Conservation (phyloP, 768 basidiomycete species). For the Phanerochaete carnosa region DNA sequence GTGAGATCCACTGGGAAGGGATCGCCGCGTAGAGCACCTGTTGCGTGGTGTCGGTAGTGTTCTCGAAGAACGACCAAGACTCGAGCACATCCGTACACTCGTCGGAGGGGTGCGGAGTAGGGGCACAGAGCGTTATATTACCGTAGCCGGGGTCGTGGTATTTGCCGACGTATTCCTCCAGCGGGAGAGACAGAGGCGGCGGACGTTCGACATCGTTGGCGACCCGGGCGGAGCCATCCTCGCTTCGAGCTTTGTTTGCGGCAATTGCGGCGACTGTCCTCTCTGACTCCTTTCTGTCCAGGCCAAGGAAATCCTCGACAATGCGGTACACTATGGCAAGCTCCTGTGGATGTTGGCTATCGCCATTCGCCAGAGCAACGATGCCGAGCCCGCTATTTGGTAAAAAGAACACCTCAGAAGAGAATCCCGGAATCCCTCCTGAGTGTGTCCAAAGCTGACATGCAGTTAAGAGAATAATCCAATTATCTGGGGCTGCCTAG, state of each 20-base stretch:
- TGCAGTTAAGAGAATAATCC: neutral
- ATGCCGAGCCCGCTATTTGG: constrained; percentile 10
- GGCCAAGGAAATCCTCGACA: constrained; percentile 13
- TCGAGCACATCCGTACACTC: constrained; percentile 12
- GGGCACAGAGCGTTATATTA: constrained; percentile 19
- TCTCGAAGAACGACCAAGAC: constrained; percentile 8
- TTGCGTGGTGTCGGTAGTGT: neutral
- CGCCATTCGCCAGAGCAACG: constrained; percentile 7
- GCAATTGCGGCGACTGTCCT: neutral
- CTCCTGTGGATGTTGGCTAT: neutral
- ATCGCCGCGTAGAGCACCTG: neutral
- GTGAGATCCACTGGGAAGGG: neutral
- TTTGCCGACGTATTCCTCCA: constrained; percentile 13
- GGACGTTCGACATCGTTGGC: neutral
- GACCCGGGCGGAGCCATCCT: neutral
- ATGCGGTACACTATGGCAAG: constrained; percentile 4
- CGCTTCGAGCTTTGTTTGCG: neutral
- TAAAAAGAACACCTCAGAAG: constrained; percentile 7
- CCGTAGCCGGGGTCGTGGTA: constrained; percentile 20
- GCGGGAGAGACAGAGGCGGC: neutral
- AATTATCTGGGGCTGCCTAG: no score
- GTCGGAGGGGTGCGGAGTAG: constrained; percentile 5
- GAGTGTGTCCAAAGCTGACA: constrained; percentile 5
- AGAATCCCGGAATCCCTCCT: constrained; percentile 13
- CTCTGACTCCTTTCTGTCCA: neutral